Percentiles rank a stretch among this genome's conserved stretches.
Evolutionary conservation across 1,284 basidiomycete genomes (phyloP).

Genomic region (Hemileia vastatrix): DNA sequence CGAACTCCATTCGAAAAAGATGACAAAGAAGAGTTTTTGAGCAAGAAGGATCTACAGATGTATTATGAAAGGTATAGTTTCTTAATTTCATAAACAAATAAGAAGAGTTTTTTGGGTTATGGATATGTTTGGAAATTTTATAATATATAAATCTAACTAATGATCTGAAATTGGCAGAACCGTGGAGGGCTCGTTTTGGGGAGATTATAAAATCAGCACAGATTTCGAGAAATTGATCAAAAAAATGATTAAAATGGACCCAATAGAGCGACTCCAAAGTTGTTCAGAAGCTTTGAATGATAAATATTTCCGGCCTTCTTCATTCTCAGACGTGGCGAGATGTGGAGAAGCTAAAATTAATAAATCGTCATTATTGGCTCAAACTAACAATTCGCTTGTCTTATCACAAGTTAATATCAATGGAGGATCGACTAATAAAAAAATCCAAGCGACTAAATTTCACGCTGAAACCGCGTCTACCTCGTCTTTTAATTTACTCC

Average conservation of each 20-base stretch:
- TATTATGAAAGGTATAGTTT: slow-evolving; percentile 59
- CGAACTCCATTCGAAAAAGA: slow-evolving; percentile 80
- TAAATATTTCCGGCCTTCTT: slow-evolving; percentile 52
- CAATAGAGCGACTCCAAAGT: slow-evolving; percentile 56
- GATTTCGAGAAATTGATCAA: slow-evolving; percentile 56
- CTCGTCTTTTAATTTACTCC: no score
- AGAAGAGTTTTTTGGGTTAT: slow-evolving; percentile 72
- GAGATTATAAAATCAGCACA: slow-evolving; percentile 11
- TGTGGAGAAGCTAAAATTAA: no score
- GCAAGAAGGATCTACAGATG: slow-evolving; percentile 64
- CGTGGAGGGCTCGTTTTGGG: slow-evolving; percentile 9
- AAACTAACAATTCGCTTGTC: no score
- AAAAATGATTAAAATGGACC: slow-evolving; percentile 66
- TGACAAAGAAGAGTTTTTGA: slow-evolving; percentile 68
- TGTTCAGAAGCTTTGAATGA: slow-evolving; percentile 58
- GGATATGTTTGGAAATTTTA: slow-evolving; percentile 60
- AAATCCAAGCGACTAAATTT: no score
- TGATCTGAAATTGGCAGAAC: not conserved
- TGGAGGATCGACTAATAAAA: no score
- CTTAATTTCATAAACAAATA: slow-evolving; percentile 47
- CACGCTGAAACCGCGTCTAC: no score
- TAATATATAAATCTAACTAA: slow-evolving; percentile 43
- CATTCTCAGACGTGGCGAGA: no score
- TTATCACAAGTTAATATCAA: no score
- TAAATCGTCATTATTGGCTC: no score